Base-by-base conservation (phyloP, 1,284 basidiomycete species). In the Termitomyces sp. region DNA sequence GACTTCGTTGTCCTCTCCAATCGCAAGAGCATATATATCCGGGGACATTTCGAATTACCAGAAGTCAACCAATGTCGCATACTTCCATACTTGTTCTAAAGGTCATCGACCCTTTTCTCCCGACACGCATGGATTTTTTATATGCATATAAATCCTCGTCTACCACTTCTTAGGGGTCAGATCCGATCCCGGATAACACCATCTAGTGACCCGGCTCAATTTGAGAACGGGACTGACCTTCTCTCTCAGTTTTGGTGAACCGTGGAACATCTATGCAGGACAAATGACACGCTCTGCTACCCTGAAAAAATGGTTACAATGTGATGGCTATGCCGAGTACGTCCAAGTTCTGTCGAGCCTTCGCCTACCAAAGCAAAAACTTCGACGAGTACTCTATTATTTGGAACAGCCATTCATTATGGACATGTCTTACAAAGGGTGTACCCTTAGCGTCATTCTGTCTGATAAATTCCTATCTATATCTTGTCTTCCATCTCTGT, bases 401-500 rank as follows among this genome's bases (percentile, higher is more conserved):
- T 38, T 52, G 50, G 50, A 52, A 52, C 50, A 52, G 7, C 50
- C 42, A 13, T 52, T 52, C 15, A 2, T 52, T 28, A 1, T 38
- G 2, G 42, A 45, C 6, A 2, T 43, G 24, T 45, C 50, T 12
- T 0, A 17, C 6, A 2, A 2, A 3, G 2, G 3, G 3, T n/a
- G 9, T 10, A 7, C 1, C 6, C n/a, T 43, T 4, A 5, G 21
- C 5, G 12, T 28, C 9, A 4, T 52, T 10, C 1, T 1, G 9
- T 8, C 31, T 15, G 9, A 36, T 42, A 2, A 33, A 21, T 17
- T 6, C 8, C 12, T 12, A 24, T 34, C 13, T 12, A 34, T 24
- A 13, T 13, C 13, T 34, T 13, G 12, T 5, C 24, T 4, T 3
- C 33, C 4, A 13, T 30, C 7, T 24, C 24, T 24, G 5, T 30